phyloP scores from a whole-genome alignment of 106 monocot species.

The Dioscorea dumetorum region DNA sequence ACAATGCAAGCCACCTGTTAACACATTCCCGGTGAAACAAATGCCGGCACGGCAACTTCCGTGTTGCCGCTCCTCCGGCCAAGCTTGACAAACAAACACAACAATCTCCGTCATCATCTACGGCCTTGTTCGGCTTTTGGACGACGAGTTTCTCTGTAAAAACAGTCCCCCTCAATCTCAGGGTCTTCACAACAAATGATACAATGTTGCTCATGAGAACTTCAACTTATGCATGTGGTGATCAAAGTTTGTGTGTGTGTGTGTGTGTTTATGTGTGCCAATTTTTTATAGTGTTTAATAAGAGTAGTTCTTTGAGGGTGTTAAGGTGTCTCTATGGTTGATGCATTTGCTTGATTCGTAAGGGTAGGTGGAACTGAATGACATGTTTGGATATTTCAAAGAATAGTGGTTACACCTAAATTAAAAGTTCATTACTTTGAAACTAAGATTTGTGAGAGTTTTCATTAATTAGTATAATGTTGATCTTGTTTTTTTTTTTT shows the following conservation, averaged over 20 bases:
- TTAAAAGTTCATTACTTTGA: no score
- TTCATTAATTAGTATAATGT: no score
- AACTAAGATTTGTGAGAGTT: no score
- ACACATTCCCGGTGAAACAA: conserved; percentile 53
- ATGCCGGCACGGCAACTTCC: conserved; percentile 45
- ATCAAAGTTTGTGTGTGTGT: not conserved
- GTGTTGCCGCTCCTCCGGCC: conserved; percentile 17
- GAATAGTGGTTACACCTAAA: not conserved
- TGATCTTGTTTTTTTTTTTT: no score
- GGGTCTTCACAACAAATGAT: conserved; percentile 11
- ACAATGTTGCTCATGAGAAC: conserved; percentile 11
- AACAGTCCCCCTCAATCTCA: conserved; percentile 11
- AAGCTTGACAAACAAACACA: conserved; percentile 43
- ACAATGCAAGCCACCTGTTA: conserved; percentile 35
- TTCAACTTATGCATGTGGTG: not conserved
- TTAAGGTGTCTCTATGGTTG: conserved; percentile 1
- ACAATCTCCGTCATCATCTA: conserved; percentile 25
- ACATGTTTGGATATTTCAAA: not conserved
- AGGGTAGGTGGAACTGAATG: conserved; percentile 1
- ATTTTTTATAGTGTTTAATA: not conserved
- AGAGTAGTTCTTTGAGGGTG: not conserved
- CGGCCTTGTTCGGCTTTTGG: not conserved
- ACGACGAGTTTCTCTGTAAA: not conserved
- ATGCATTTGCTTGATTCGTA: conserved; percentile 11
- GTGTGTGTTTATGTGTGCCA: not conserved